Evolutionary conservation across 495 filamentous ascomycete species (phyloP).

Genomic region (Bacidia rubella): DNA sequence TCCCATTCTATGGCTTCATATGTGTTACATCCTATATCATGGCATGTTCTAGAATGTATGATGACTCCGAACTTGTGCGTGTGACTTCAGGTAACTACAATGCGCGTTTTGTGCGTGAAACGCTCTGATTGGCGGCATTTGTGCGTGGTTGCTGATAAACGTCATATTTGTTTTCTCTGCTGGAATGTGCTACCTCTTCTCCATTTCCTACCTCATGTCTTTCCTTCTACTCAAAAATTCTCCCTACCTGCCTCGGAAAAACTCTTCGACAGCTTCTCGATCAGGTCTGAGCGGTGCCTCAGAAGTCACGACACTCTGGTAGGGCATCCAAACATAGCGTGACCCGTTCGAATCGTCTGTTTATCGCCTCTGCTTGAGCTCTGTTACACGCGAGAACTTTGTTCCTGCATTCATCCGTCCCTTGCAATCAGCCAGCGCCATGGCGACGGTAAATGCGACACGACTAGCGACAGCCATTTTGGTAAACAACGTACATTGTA

Average conservation of each 20-base stretch:
- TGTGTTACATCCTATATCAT: no score
- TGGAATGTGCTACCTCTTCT: background rate
- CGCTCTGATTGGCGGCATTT: background rate
- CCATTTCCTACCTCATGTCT: background rate
- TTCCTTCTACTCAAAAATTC: background rate
- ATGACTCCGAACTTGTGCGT: no score
- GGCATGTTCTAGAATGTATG: no score
- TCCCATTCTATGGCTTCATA: no score
- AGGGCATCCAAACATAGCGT: background rate
- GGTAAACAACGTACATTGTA: constrained; percentile 39
- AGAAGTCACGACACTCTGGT: background rate
- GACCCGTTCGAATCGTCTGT: background rate
- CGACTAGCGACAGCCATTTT: constrained; percentile 25
- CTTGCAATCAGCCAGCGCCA: background rate
- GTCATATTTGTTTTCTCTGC: background rate
- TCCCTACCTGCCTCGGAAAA: background rate
- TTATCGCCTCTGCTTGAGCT: background rate
- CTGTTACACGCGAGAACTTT: background rate
- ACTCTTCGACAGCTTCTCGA: no score
- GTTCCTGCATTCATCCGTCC: background rate
- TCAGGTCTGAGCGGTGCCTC: background rate
- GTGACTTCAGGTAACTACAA: no score
- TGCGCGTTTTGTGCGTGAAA: constrained; percentile 1
- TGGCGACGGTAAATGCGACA: background rate
- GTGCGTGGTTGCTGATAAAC: background rate